Evolutionary conservation across 805 yeast genomes (phyloP), one percentile per base, ranked within the genome.

Genomic region (Nakazawaea ernobii): DNA sequence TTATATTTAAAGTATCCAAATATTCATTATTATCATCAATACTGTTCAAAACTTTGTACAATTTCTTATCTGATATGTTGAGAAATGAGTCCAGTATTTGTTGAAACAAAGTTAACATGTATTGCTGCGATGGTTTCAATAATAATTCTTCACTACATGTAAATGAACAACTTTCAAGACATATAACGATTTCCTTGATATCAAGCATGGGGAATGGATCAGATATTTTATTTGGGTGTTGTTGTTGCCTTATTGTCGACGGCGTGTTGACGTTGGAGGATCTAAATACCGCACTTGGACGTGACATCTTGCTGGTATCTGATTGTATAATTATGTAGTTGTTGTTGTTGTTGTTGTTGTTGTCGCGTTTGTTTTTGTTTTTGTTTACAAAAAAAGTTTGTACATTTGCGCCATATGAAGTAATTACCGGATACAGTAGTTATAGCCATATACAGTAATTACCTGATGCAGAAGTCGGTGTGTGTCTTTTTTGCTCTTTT

Each of bases 1-100:
- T 66, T 10, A 81, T 63, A 47, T 68, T 67, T 55, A 82, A 59
- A 6, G 82, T 67, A 30, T 71, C 68, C 24, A 60, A 56, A 14
- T 39, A 35, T 8, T 46, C 52, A 14, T 48, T 45, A 28, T 49
- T 49, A 7, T 49, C 49, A 14, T 56, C 61, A 13, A 57, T 52
- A 15, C 51, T 54, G 14, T 58, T 56, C 14, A 62, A 57, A 38
- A 54, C 54, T 38, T 59, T 58, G 26, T 59, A 55, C 20, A 65
- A 44, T 2, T 60, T 53, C 37, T 55, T 52, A 3, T 67, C 67
- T 13, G 67, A 61, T 1, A 66, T 57, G 36, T 60, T 59, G 28
- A 66, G 49, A 42, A 66, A 65, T 43, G 58, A 58, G 41, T 62
- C 68, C 58, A 63, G 58, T 3, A 66, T 58, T 47, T 65, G 69